Evolutionary conservation across 495 filamentous ascomycete species (phyloP), one percentile per base, ranked within the genome.

Genomic region (Chaetomium fimeti): DNA sequence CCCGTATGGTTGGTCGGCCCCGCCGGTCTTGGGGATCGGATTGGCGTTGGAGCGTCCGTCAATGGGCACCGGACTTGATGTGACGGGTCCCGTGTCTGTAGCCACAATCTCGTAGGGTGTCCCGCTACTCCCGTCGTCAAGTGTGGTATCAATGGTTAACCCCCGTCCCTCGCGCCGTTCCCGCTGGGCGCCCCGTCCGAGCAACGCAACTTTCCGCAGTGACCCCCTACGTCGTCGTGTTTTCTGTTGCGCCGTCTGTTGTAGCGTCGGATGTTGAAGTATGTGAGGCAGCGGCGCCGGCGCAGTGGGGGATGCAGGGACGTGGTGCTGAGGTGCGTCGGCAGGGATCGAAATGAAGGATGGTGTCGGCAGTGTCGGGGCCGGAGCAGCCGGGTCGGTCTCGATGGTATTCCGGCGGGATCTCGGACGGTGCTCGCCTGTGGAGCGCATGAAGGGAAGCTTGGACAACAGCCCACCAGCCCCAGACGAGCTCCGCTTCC

Each of bases 181-280:
- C 58, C 85, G 77, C 65, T 85, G 80, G 5, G 81, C 84, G 47
- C 89, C 84, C 52, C 89, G 85, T 6, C 89, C 90, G 9, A 93
- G 79, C 11, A 93, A 76, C 27, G 91, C 91, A 3, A 90, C 89
- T 68, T 93, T 94, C 48, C 91, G 81, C 61, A 93, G 75, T 6
- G 91, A 93, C 7, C 90, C 89, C 66, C 89, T 87, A 49, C 93
- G 87, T 62, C 87, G 86, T 27, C 92, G 83, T 11, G 87, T 89
- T 70, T 89, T 89, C 54, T 85, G 83, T 63, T 89, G 86, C 88
- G 84, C 16, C 80, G 54, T 25, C 28, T 62, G 32, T n/a, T n/a
- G 61, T 2, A 24, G 29, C 76, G 25, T 82, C 78, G 80, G 85
- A 82, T 62, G 85, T 80, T 67, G 73, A 25, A 68, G 63, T 24